Conservation (phyloP, 78 protist genomes). For the Dictyostelium brefeldianum region DNA sequence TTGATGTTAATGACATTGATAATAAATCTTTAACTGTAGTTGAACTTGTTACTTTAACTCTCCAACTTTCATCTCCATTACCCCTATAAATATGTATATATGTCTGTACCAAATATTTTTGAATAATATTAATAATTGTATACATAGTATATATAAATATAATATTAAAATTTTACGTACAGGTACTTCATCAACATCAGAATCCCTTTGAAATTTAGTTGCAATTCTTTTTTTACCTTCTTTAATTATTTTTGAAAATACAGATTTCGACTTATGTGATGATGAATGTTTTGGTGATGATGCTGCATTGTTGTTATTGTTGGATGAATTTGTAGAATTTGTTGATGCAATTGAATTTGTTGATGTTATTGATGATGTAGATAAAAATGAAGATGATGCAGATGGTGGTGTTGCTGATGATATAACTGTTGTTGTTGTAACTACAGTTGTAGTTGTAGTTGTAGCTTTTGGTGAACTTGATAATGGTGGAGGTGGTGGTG, state of each 20-base stretch:
- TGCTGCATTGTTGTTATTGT: too few species aligned
- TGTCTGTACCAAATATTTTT: not conserved
- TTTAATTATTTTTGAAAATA: constrained; percentile 23
- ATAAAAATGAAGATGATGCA: constrained; percentile 19
- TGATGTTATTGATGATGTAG: constrained; percentile 20
- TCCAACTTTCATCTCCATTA: constrained; percentile 76
- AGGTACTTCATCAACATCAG: not conserved
- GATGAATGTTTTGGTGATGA: constrained; percentile 7
- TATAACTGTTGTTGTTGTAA: not conserved
- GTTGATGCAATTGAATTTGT: not conserved
- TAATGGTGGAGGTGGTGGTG: not conserved
- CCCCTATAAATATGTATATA: constrained; percentile 71
- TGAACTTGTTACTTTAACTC: constrained; percentile 25
- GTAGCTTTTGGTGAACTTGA: not conserved
- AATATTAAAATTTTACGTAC: not conserved
- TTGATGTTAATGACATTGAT: constrained; percentile 43
- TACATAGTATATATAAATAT: not conserved
- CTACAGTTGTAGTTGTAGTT: not conserved
- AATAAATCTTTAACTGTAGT: constrained; percentile 63
- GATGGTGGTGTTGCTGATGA: constrained; percentile 30
- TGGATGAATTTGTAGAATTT: not conserved
- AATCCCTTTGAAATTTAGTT: not conserved
- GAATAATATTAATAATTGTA: too few species aligned
- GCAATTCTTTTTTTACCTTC: constrained; percentile 28
- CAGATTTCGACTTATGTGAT: constrained; percentile 28